A percentile compares a stretch with the other conserved stretches of the same genome.
Conservation (phyloP, 208 protist species). For the Leishmania amazonensis region DNA sequence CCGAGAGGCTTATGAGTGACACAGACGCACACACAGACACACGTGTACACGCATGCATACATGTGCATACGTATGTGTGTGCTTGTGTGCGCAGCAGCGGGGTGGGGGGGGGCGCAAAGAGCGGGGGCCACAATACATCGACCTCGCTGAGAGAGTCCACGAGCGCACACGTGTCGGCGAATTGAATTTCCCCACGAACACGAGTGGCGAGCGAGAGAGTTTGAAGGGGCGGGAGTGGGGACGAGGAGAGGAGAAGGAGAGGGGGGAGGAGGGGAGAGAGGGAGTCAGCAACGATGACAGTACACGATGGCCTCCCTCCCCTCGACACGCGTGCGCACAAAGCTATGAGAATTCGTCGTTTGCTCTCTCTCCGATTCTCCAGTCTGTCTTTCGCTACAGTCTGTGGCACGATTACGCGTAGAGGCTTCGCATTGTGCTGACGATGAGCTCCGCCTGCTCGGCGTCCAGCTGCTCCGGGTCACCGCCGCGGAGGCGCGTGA, state of each 20-base stretch:
- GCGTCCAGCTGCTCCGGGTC: slow-evolving; percentile 35
- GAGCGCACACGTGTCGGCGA: background rate
- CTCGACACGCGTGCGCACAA: background rate
- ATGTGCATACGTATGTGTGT: background rate
- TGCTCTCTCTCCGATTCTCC: slow-evolving; percentile 6
- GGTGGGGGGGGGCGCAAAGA: background rate
- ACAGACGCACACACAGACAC: background rate
- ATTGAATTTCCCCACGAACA: background rate
- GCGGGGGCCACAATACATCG: background rate
- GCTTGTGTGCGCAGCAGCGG: background rate
- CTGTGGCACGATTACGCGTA: slow-evolving; percentile 17
- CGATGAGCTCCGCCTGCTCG: slow-evolving; percentile 42
- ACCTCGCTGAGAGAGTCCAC: background rate
- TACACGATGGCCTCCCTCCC: background rate
- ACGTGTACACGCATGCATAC: slow-evolving; percentile 1
- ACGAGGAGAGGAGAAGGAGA: too few relatives aligned
- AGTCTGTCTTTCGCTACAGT: background rate
- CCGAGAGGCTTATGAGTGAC: background rate
- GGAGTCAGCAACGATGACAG: background rate
- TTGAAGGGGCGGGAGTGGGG: background rate
- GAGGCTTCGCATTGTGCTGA: slow-evolving; percentile 38
- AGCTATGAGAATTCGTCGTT: background rate
- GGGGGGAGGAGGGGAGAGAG: too few relatives aligned
- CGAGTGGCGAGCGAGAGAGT: background rate
- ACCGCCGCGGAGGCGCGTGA: slow-evolving; percentile 16